Evolutionary conservation across 208 protist genomes (phyloP).

Genomic region (Herpetomonas muscarum): DNA sequence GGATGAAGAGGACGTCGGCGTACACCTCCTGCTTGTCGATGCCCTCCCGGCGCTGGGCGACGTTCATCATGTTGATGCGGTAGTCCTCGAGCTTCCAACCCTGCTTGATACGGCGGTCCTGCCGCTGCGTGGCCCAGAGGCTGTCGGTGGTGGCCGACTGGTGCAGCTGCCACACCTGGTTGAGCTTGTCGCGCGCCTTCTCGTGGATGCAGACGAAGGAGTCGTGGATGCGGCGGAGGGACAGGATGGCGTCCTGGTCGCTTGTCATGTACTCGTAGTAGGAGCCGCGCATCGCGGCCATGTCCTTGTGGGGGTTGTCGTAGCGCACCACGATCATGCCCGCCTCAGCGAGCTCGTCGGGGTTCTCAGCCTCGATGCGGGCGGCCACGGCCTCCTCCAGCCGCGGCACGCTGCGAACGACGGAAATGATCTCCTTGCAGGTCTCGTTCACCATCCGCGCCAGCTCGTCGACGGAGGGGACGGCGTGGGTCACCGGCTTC

Average conservation of each 20-base stretch:
- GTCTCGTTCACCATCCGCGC: slow-evolving; percentile 88
- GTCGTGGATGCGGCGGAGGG: slow-evolving; percentile 85
- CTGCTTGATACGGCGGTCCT: slow-evolving; percentile 91
- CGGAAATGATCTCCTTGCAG: slow-evolving; percentile 89
- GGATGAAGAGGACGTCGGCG: slow-evolving; percentile 92
- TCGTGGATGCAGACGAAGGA: slow-evolving; percentile 89
- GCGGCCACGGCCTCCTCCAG: slow-evolving; percentile 79
- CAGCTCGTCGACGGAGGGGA: slow-evolving; percentile 88
- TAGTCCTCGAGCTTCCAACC: slow-evolving; percentile 93
- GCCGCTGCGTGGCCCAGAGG: slow-evolving; percentile 93
- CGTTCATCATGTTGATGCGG: slow-evolving; percentile 93
- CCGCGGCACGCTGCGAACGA: slow-evolving; percentile 84
- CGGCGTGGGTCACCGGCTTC: slow-evolving; percentile 85
- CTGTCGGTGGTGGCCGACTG: slow-evolving; percentile 94
- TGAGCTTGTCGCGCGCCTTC: slow-evolving; percentile 93
- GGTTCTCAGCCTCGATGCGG: slow-evolving; percentile 43
- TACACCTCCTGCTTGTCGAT: slow-evolving; percentile 97
- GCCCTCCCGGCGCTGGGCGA: slow-evolving; percentile 89
- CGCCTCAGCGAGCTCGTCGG: slow-evolving; percentile 47
- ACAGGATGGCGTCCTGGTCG: slow-evolving; percentile 93
- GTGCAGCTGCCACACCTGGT: slow-evolving; percentile 94
- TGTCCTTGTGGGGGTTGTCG: slow-evolving; percentile 48
- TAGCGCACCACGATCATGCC: slow-evolving; percentile 52
- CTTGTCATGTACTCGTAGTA: slow-evolving; percentile 95
- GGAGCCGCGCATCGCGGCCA: slow-evolving; percentile 54